Percentiles rank a stretch among this genome's conserved stretches.
phyloP scores from a whole-genome alignment of 2,329 filamentous ascomycete species.

The Trichophyton equinum region DNA sequence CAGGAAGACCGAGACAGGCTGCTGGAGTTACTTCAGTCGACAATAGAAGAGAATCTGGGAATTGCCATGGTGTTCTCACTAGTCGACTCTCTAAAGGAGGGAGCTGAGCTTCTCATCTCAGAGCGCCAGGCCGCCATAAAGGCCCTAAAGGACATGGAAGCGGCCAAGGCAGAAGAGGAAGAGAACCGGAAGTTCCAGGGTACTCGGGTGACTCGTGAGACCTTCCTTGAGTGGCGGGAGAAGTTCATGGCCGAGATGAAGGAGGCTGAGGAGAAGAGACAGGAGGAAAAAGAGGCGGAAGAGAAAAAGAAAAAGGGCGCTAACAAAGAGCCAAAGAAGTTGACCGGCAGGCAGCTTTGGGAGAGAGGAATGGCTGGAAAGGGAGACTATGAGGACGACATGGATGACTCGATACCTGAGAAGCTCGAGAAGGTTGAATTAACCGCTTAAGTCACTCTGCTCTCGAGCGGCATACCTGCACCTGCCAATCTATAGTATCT shows the following conservation, averaged over 20 bases:
- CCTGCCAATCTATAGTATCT: too few species aligned
- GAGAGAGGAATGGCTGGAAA: conserved; percentile 58
- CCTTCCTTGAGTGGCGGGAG: conserved; percentile 71
- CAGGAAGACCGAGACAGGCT: conserved; percentile 65
- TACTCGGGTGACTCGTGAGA: conserved; percentile 72
- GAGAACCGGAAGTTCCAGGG: conserved; percentile 97
- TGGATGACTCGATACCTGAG: conserved; percentile 47
- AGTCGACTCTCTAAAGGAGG: conserved; percentile 75
- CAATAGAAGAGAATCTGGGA: conserved; percentile 81
- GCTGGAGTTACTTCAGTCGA: conserved; percentile 56
- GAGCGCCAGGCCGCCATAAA: conserved; percentile 56
- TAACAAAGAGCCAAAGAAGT: conserved; percentile 52
- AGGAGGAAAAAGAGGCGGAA: conserved; percentile 64
- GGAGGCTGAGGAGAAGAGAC: conserved; percentile 53
- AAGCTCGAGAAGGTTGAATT: conserved; percentile 62
- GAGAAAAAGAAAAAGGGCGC: conserved; percentile 68
- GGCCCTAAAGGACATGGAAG: conserved; percentile 40
- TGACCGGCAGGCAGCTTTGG: conserved; percentile 67
- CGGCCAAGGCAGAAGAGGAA: conserved; percentile 59
- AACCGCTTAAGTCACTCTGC: conserved; percentile 21
- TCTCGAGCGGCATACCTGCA: too few species aligned
- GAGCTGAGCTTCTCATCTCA: conserved; percentile 70
- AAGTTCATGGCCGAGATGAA: conserved; percentile 69
- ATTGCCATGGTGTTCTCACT: conserved; percentile 98
- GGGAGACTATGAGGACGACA: conserved; percentile 54